phyloP scores from a whole-genome alignment of 495 filamentous ascomycete genomes.

The Tirmania nivea region DNA sequence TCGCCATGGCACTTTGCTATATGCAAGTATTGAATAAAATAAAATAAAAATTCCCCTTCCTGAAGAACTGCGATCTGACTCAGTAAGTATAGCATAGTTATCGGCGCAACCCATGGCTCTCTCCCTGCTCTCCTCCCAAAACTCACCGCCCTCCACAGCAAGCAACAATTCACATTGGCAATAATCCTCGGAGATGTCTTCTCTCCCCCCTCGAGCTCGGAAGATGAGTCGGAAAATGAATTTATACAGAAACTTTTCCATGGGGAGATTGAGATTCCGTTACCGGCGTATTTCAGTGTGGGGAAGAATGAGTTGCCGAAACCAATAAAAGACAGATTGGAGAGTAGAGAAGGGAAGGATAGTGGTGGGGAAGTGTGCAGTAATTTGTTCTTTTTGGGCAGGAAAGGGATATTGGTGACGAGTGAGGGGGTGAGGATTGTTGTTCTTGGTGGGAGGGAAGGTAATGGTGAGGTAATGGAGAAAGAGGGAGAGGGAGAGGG shows the following conservation, averaged over 20 bases:
- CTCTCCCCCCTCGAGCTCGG: constrained; percentile 9
- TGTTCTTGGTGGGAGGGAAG: constrained; percentile 48
- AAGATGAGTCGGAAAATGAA: constrained; percentile 18
- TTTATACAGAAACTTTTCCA: neutral
- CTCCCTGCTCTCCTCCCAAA: constrained; percentile 54
- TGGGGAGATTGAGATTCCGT: constrained; percentile 45
- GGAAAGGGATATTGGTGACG: constrained; percentile 65
- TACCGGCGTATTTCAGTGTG: constrained; percentile 73
- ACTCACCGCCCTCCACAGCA: constrained; percentile 50
- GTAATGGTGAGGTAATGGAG: constrained; percentile 27
- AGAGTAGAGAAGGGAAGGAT: constrained; percentile 46
- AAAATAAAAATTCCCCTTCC: too few species aligned
- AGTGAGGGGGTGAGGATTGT: constrained; percentile 73
- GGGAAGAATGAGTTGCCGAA: constrained; percentile 46
- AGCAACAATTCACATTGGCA: constrained; percentile 68
- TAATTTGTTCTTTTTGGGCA: constrained; percentile 74
- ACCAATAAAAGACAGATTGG: constrained; percentile 44
- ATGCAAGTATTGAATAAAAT: too few species aligned
- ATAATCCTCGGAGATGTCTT: constrained; percentile 75
- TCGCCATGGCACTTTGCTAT: too few species aligned
- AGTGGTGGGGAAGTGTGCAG: constrained; percentile 61
- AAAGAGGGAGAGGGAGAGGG: constrained; percentile 28
- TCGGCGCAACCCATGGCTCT: constrained; percentile 17
- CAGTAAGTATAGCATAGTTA: neutral
- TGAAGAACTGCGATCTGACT: too few species aligned